Conservation (phyloP, 2,329 filamentous ascomycete species). For the Orbilia quercus region DNA sequence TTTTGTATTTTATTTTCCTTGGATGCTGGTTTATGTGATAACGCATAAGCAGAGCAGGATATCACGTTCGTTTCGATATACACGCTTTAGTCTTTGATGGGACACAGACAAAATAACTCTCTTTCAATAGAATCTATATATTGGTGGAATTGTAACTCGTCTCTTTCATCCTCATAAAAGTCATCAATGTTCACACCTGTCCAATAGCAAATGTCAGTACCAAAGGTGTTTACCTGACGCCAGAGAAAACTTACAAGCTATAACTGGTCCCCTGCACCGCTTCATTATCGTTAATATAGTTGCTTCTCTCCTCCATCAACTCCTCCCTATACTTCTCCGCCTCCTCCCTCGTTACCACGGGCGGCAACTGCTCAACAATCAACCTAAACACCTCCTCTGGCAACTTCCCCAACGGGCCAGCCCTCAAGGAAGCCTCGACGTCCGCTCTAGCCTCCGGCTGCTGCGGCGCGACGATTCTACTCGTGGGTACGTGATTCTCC, state of each 20-base stretch:
- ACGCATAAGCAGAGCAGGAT: neutral
- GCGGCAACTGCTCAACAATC: slow-evolving; percentile 54
- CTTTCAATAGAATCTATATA: too few species aligned
- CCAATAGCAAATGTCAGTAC: too few species aligned
- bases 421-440: slow-evolving; percentile 23
- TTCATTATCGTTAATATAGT: slow-evolving; percentile 44
- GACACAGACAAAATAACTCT: too few species aligned
- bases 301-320: slow-evolving; percentile 64
- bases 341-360: slow-evolving; percentile 62
- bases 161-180: too few species aligned
- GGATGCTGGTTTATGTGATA: neutral
- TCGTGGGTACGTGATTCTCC: slow-evolving; percentile 31
- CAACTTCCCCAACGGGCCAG: slow-evolving; percentile 29
- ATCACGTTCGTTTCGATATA: neutral
- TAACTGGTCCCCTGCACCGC: slow-evolving; percentile 24
- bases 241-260: slow-evolving; percentile 36
- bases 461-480: slow-evolving; percentile 36
- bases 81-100: too few species aligned
- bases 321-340: slow-evolving; percentile 63
- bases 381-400: slow-evolving; percentile 57
- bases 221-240: too few species aligned
- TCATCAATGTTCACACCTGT: slow-evolving; percentile 42
- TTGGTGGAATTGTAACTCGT: too few species aligned
- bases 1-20: slow-evolving; percentile 6
- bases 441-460: slow-evolving; percentile 40